Evolutionary conservation across 345 rosid species (phyloP).

Genomic region (Anastatica hierochuntica): DNA sequence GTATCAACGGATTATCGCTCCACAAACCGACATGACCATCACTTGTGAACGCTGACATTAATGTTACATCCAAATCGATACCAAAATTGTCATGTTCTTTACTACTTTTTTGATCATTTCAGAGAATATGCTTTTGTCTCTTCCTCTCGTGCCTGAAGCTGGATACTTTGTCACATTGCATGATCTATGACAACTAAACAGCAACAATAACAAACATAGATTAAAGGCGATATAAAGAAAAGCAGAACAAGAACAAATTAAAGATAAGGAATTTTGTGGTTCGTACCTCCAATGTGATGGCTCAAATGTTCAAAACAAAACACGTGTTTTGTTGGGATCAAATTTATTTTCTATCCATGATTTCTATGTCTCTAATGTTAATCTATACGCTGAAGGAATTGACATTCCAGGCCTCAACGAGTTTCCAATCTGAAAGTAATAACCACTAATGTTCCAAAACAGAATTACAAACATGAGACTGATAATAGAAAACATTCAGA

Average conservation of each 20-base stretch:
- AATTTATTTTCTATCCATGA: conserved; percentile 56
- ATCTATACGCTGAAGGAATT: conserved; percentile 60
- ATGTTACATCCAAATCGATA: conserved; percentile 55
- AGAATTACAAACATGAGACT: conserved; percentile 1
- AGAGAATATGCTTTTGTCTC: conserved; percentile 45
- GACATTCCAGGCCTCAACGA: conserved; percentile 77
- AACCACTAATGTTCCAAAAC: conserved; percentile 51
- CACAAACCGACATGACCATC: conserved; percentile 85
- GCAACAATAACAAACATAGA: conserved; percentile 1
- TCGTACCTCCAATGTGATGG: conserved; percentile 86
- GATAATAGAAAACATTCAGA: background rate
- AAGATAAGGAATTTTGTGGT: background rate
- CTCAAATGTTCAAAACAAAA: conserved; percentile 75
- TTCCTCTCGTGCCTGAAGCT: conserved; percentile 36
- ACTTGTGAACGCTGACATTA: conserved; percentile 67
- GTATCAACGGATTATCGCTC: conserved; percentile 52
- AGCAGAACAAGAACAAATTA: background rate
- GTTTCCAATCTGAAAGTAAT: conserved; percentile 77
- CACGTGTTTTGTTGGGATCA: conserved; percentile 48
- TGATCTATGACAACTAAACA: conserved; percentile 43
- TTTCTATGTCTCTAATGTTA: conserved; percentile 78
- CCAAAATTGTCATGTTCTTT: conserved; percentile 50
- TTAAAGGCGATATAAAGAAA: background rate
- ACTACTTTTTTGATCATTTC: conserved; percentile 42
- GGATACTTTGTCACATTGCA: conserved; percentile 69